A percentile compares a stretch with the other conserved stretches of the same genome.
These are phyloP conservation scores for Corymbia calophylla DNA, from an alignment of 441 rosid species.

Conservation along the genomic window DNA sequence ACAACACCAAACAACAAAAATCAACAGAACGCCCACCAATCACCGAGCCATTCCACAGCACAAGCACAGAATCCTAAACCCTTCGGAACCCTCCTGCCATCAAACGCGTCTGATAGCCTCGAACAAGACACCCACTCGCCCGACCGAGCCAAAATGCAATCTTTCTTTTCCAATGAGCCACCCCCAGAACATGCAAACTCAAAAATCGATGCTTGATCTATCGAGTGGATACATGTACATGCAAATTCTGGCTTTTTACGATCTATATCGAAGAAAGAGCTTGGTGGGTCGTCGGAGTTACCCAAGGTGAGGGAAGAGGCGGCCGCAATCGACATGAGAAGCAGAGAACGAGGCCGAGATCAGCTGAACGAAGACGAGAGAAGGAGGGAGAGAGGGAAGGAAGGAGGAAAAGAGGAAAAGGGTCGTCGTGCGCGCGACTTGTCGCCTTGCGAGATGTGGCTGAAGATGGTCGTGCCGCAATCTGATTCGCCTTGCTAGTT, in stretches of 20 bases:
- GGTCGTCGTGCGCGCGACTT: background rate
- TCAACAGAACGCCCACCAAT: background rate
- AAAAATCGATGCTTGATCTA: background rate
- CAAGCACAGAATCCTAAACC: background rate
- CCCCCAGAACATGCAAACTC: constrained; percentile 1
- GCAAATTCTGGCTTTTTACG: background rate
- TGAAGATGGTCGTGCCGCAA: background rate
- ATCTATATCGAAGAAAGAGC: background rate
- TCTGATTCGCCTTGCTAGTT: background rate
- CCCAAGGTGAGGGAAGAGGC: constrained; percentile 59
- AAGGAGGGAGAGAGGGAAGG: background rate
- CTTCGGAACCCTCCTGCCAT: background rate
- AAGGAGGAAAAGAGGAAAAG: too few species aligned
- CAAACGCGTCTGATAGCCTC: background rate
- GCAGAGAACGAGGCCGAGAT: background rate
- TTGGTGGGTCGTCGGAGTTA: constrained; percentile 9
- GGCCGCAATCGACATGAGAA: constrained; percentile 68
- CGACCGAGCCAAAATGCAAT: background rate
- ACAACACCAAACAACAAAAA: background rate
- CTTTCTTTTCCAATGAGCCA: background rate
- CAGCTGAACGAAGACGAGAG: background rate
- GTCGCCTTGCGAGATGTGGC: background rate
- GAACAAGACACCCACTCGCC: background rate
- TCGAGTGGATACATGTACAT: background rate
- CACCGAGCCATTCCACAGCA: background rate